Percentiles rank a stretch among this genome's conserved stretches.
Conservation (phyloP, 495 filamentous ascomycete genomes). For the Amniculicola lignicola region DNA sequence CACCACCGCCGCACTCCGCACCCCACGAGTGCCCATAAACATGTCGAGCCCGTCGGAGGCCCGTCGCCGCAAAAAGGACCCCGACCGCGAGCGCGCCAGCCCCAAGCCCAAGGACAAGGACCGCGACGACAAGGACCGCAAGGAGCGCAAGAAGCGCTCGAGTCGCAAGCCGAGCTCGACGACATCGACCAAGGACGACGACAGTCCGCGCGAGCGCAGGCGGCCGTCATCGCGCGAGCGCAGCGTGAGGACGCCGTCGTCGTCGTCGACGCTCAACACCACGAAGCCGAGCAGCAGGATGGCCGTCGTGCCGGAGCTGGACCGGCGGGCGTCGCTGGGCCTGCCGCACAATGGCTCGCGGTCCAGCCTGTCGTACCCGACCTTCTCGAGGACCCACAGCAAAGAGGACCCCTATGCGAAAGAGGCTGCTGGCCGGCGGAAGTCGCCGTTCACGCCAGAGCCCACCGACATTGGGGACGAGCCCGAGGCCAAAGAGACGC, state of each 20-base stretch:
- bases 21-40: too few relatives aligned
- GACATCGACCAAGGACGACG: conserved; percentile 19
- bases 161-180: conserved; percentile 13
- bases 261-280: conserved; percentile 10
- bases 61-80: conserved; percentile 36
- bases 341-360: conserved; percentile 41
- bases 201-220: neutral
- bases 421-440: conserved; percentile 52
- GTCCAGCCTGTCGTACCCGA: conserved; percentile 74
- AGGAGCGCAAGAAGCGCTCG: conserved; percentile 7
- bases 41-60: conserved; percentile 32
- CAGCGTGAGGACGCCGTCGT: conserved; percentile 13
- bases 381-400: conserved; percentile 85
- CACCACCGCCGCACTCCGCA: conserved; percentile 11
- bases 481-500: conserved; percentile 42
- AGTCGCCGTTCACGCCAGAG: conserved; percentile 69
- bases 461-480: conserved; percentile 65
- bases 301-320: conserved; percentile 44
- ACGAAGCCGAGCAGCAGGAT: conserved; percentile 22
- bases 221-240: conserved; percentile 27
- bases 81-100: conserved; percentile 36
- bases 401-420: conserved; percentile 69
- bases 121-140: conserved; percentile 22
- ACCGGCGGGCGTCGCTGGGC: conserved; percentile 35
- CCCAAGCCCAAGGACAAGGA: conserved; percentile 31